Conservation (phyloP, 208 protist genomes). For the Trypanosoma vivax region DNA sequence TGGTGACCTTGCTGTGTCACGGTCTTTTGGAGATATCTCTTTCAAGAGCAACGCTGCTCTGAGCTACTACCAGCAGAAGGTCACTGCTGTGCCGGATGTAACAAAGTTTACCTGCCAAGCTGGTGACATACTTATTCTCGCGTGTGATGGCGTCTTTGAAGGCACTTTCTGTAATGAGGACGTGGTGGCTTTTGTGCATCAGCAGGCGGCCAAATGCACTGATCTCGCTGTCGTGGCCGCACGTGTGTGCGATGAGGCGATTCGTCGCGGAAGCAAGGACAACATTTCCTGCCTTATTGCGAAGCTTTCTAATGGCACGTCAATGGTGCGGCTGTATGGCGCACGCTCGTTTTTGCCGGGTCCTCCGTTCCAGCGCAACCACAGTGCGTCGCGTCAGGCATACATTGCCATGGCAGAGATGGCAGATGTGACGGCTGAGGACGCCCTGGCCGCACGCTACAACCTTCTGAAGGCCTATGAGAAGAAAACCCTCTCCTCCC, state of each 20-base stretch:
- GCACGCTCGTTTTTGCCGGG: constrained; percentile 64
- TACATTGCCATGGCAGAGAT: constrained; percentile 74
- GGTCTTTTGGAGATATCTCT: constrained; percentile 88
- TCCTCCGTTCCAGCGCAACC: constrained; percentile 64
- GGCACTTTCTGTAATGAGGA: constrained; percentile 82
- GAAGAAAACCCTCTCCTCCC: constrained; percentile 44
- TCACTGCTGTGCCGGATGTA: constrained; percentile 83
- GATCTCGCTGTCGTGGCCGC: constrained; percentile 72
- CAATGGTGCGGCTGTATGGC: constrained; percentile 40
- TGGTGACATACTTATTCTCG: constrained; percentile 80
- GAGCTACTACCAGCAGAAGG: constrained; percentile 75
- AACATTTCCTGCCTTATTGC: constrained; percentile 88
- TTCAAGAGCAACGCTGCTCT: constrained; percentile 74
- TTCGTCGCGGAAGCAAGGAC: constrained; percentile 86
- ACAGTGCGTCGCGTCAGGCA: constrained; percentile 56
- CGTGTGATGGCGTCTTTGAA: constrained; percentile 90
- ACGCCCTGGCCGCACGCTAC: constrained; percentile 62
- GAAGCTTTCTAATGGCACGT: constrained; percentile 56
- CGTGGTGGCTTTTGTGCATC: constrained; percentile 67
- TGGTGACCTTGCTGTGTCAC: constrained; percentile 89
- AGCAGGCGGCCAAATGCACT: constrained; percentile 48
- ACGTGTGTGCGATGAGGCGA: constrained; percentile 83
- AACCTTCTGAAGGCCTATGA: constrained; percentile 60
- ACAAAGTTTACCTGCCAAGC: constrained; percentile 46
- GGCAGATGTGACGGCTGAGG: constrained; percentile 32